Evolutionary conservation across 345 rosid genomes (phyloP).

Genomic region (Hypericum androsaemum): DNA sequence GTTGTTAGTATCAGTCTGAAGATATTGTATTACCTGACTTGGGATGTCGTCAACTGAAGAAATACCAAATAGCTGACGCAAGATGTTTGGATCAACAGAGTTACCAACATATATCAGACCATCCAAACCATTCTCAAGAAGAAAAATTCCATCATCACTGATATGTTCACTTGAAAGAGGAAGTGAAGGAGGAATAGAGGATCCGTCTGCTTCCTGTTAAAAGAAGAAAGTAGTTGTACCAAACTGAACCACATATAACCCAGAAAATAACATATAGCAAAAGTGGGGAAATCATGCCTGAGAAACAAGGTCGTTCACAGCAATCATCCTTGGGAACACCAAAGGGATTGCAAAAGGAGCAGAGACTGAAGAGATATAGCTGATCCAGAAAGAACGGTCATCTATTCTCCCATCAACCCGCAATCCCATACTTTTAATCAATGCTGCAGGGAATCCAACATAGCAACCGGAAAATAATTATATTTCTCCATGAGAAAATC

Average conservation of each 20-base stretch:
- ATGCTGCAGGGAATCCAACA: slow-evolving; percentile 38
- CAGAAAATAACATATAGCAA: neutral
- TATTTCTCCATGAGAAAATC: no score
- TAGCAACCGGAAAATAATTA: neutral
- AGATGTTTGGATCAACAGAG: slow-evolving; percentile 46
- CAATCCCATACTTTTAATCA: slow-evolving; percentile 73
- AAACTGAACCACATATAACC: slow-evolving; percentile 11
- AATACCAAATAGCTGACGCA: slow-evolving; percentile 57
- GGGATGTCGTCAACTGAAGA: slow-evolving; percentile 56
- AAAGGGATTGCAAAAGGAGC: slow-evolving; percentile 65
- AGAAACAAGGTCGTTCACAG: slow-evolving; percentile 65
- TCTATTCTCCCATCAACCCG: slow-evolving; percentile 77
- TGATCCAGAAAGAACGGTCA: slow-evolving; percentile 83
- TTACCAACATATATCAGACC: slow-evolving; percentile 72
- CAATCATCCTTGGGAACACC: slow-evolving; percentile 80
- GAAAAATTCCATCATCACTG: slow-evolving; percentile 73
- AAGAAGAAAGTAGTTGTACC: slow-evolving; percentile 6
- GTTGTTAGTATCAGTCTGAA: neutral
- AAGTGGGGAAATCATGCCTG: slow-evolving; percentile 28
- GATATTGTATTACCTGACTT: slow-evolving; percentile 44
- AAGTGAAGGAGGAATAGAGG: slow-evolving; percentile 48
- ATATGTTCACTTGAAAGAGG: slow-evolving; percentile 85
- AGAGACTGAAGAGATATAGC: slow-evolving; percentile 58
- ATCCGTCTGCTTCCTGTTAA: slow-evolving; percentile 51
- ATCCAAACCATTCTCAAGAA: slow-evolving; percentile 92